Conservation (phyloP, 2,329 filamentous ascomycete species). For the Rosellinia necatrix region DNA sequence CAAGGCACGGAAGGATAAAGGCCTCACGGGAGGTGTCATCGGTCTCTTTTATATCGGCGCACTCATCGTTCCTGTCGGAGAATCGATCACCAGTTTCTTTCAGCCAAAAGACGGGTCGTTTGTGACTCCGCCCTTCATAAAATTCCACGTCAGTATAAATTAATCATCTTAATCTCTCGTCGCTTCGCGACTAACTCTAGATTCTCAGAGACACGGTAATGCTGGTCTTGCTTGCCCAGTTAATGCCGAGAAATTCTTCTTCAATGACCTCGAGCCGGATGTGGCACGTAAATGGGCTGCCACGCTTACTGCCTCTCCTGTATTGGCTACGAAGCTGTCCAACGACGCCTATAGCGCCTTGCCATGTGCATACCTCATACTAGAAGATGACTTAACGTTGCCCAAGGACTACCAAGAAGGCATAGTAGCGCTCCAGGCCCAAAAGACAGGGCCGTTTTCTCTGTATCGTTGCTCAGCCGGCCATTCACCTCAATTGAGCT, state of each 20-base stretch:
- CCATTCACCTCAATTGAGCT: constrained; percentile 42
- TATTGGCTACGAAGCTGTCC: constrained; percentile 36
- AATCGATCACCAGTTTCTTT: constrained; percentile 40
- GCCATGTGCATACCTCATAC: constrained; percentile 42
- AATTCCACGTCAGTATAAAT: constrained; percentile 32
- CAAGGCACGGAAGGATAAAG: constrained; percentile 24
- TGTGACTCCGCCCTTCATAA: constrained; percentile 34
- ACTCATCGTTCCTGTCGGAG: constrained; percentile 39
- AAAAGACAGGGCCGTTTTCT: constrained; percentile 35
- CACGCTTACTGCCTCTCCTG: constrained; percentile 35
- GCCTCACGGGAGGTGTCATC: constrained; percentile 33
- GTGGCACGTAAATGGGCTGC: constrained; percentile 34
- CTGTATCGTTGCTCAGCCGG: constrained; percentile 33
- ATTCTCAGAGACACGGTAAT: constrained; percentile 26
- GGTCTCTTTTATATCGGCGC: constrained; percentile 40
- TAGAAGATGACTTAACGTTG: constrained; percentile 39
- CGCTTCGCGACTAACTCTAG: too few relatives aligned
- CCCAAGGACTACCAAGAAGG: constrained; percentile 40
- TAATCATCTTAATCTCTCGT: background rate
- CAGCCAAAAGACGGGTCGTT: constrained; percentile 35
- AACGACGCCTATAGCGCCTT: constrained; percentile 40
- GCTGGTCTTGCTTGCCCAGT: constrained; percentile 34
- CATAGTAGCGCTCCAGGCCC: constrained; percentile 37
- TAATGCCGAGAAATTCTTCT: constrained; percentile 36
- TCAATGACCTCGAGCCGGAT: constrained; percentile 35